Conservation (phyloP, 441 rosid genomes). For the Erodium moschatum region DNA sequence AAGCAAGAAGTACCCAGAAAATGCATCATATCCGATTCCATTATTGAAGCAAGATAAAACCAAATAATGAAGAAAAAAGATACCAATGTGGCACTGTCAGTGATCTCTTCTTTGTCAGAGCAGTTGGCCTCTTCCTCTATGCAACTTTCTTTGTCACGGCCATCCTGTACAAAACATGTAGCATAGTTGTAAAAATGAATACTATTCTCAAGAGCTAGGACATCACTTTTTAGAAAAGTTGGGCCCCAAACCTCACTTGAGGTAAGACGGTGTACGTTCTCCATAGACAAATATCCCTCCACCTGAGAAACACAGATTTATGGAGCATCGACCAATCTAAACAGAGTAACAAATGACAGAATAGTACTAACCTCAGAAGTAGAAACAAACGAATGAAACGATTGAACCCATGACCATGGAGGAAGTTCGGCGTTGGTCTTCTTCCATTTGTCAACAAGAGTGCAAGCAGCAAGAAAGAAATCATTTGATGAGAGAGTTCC, state of each 20-base stretch:
- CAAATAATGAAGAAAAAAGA: neutral
- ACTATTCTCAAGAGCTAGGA: neutral
- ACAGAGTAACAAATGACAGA: neutral
- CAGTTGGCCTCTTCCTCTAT: slow-evolving; percentile 19
- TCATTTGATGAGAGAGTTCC: slow-evolving; percentile 49
- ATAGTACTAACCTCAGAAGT: slow-evolving; percentile 19
- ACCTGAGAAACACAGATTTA: slow-evolving; percentile 20
- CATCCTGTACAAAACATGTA: slow-evolving; percentile 27
- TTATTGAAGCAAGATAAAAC: too few relatives aligned
- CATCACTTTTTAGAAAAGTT: slow-evolving; percentile 10
- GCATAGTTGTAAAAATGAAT: neutral
- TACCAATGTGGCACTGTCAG: slow-evolving; percentile 65
- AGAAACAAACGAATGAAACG: slow-evolving; percentile 23
- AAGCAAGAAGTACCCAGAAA: neutral
- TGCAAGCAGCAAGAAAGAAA: slow-evolving; percentile 39
- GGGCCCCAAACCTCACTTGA: slow-evolving; percentile 32
- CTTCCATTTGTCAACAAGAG: slow-evolving; percentile 49
- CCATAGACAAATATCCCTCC: slow-evolving; percentile 63
- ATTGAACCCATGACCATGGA: slow-evolving; percentile 46
- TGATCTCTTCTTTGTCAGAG: slow-evolving; percentile 29
- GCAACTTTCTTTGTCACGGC: slow-evolving; percentile 21
- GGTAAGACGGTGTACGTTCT: slow-evolving; percentile 33
- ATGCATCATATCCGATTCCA: neutral
- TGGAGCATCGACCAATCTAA: neutral
- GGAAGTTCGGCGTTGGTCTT: slow-evolving; percentile 27